These are phyloP conservation scores for Isabelozyma gotoi DNA, from an alignment of 805 yeast genomes.

Conservation along the genomic window DNA sequence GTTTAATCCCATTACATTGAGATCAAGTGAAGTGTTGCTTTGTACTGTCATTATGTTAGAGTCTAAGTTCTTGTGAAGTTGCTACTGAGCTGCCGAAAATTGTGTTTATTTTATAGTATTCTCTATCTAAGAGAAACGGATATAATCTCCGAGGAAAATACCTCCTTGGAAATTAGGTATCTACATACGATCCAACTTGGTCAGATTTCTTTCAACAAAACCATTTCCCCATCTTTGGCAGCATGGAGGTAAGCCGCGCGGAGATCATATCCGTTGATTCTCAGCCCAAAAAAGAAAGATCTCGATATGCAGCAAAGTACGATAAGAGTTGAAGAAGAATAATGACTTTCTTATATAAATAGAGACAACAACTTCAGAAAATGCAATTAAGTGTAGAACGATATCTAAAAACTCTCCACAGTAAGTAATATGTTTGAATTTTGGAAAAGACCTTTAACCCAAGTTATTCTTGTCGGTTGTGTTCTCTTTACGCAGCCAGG, in stretches of 20 bases:
- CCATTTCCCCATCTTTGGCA: neutral
- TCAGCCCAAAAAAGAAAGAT: neutral
- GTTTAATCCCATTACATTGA: conserved; percentile 9
- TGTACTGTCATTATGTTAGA: neutral
- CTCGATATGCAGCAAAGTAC: neutral
- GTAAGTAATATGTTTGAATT: neutral
- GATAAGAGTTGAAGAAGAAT: neutral
- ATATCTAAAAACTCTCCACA: no score
- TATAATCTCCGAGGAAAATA: neutral
- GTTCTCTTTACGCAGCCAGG: conserved; percentile 8
- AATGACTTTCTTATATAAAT: neutral
- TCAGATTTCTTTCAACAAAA: neutral
- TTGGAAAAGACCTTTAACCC: conserved; percentile 5
- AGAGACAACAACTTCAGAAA: neutral
- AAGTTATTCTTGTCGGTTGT: conserved; percentile 4
- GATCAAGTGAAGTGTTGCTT: conserved; percentile 2
- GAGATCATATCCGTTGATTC: neutral
- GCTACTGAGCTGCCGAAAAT: neutral
- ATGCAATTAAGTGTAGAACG: no score
- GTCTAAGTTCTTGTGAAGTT: neutral
- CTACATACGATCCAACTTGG: neutral
- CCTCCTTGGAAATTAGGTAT: no score
- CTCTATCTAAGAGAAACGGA: neutral
- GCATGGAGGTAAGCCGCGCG: neutral
- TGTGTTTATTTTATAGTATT: neutral